Evolutionary conservation across 2,329 filamentous ascomycete species (phyloP).

Genomic region (Neofusicoccum laricinum): DNA sequence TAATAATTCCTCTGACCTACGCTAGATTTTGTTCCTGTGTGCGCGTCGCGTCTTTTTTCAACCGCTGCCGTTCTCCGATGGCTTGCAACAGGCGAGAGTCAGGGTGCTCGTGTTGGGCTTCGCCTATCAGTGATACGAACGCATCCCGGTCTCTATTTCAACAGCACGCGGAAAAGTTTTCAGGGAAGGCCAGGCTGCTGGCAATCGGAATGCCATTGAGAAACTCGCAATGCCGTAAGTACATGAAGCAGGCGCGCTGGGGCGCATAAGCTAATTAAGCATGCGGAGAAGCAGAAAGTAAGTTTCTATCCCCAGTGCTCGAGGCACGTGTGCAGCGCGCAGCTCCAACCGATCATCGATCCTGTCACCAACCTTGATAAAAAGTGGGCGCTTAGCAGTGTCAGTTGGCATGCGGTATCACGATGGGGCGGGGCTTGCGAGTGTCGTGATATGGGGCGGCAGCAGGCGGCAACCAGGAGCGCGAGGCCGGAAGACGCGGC

Average conservation of each 20-base stretch:
- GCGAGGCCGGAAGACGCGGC: neutral
- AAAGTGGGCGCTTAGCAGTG: conserved; percentile 5
- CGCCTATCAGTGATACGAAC: conserved; percentile 7
- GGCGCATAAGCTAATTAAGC: neutral
- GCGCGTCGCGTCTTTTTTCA: neutral
- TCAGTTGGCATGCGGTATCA: neutral
- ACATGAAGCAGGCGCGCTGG: neutral
- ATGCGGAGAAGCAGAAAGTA: conserved; percentile 11
- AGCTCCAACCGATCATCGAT: conserved; percentile 8
- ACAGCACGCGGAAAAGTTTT: neutral
- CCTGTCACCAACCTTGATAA: neutral
- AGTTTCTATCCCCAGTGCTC: neutral
- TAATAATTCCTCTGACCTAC: neutral
- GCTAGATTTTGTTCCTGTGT: neutral
- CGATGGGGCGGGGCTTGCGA: neutral
- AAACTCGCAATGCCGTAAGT: neutral
- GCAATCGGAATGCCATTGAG: neutral
- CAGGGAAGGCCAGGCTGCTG: neutral
- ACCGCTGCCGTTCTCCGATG: neutral
- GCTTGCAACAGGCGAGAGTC: neutral
- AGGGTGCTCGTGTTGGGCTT: neutral
- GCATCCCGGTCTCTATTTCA: neutral
- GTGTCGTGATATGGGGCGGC: neutral
- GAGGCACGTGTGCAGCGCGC: neutral
- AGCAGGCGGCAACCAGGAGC: neutral